Conservation (phyloP, 306 rosid genomes). For the Morella rubra region DNA sequence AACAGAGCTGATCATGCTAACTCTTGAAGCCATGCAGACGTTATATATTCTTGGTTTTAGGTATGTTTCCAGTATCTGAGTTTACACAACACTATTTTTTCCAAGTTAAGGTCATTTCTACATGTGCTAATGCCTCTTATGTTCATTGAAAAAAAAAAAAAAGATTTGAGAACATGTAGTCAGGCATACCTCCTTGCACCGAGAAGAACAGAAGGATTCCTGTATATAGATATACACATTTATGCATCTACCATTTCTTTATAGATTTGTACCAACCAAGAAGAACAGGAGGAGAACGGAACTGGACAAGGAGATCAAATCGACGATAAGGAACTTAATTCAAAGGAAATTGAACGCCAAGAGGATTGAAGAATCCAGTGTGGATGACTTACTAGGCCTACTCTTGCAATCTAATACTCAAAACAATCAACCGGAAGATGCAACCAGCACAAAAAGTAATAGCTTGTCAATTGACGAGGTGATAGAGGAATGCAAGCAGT, state of each 20-base stretch:
- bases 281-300: conserved; percentile 44
- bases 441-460: neutral
- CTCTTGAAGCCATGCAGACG: conserved; percentile 53
- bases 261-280: conserved; percentile 47
- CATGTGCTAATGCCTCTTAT: neutral
- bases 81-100: neutral
- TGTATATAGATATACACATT: neutral
- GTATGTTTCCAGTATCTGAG: conserved; percentile 17
- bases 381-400: conserved; percentile 43
- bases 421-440: conserved; percentile 20
- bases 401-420: conserved; percentile 39
- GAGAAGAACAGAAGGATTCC: neutral
- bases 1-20: conserved; percentile 36
- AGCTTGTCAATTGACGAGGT: conserved; percentile 47
- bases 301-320: conserved; percentile 41
- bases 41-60: conserved; percentile 49
- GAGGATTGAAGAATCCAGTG: conserved; percentile 29
- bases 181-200: neutral
- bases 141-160: neutral
- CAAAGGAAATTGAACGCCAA: conserved; percentile 30
- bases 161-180: neutral
- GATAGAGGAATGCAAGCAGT: conserved; percentile 52
- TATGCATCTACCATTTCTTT: neutral
- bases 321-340: conserved; percentile 34
- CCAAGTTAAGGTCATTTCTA: neutral